Percentiles rank a stretch among this genome's conserved stretches.
phyloP scores from a whole-genome alignment of 169 alveolate species.

The Plasmodium vinckei region DNA sequence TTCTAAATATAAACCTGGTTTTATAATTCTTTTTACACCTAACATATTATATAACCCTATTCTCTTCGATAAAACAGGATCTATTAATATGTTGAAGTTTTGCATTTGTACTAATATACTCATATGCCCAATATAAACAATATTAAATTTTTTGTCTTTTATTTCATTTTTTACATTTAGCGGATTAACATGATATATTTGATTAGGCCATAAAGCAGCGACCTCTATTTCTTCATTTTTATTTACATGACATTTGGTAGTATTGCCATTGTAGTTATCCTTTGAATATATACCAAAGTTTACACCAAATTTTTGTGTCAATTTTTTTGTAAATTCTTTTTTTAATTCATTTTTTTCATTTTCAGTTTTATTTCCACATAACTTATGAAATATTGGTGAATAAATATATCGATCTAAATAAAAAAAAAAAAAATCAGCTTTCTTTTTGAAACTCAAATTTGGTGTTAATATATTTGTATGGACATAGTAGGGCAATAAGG shows the following conservation, averaged over 20 bases:
- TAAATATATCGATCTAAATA: conserved; percentile 72
- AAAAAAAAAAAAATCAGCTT: conserved; percentile 30
- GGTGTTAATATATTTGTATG: conserved; percentile 50
- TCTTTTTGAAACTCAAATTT: conserved; percentile 47
- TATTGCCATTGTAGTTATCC: not conserved
- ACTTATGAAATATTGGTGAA: conserved; percentile 42
- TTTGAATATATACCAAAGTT: not conserved
- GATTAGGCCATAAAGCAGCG: conserved; percentile 70
- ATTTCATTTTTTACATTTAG: conserved; percentile 43
- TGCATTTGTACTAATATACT: conserved; percentile 50
- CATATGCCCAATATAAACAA: conserved; percentile 75
- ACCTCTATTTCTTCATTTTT: conserved; percentile 24
- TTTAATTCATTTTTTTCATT: conserved; percentile 46
- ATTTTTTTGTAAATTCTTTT: conserved; percentile 1
- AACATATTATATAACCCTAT: conserved; percentile 46
- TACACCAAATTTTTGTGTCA: conserved; percentile 9
- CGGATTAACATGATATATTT: conserved; percentile 57
- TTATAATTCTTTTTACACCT: conserved; percentile 57
- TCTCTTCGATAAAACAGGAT: conserved; percentile 64
- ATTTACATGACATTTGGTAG: not conserved
- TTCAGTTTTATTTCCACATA: conserved; percentile 22
- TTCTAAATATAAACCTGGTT: conserved; percentile 67
- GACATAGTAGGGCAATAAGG: conserved; percentile 49
- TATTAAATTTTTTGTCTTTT: conserved; percentile 42
- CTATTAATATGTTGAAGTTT: conserved; percentile 68